A percentile compares a stretch with the other conserved stretches of the same genome.
Evolutionary conservation across 192 early-diverging fungal species (phyloP).

Genomic region (Mortierella hygrophila): DNA sequence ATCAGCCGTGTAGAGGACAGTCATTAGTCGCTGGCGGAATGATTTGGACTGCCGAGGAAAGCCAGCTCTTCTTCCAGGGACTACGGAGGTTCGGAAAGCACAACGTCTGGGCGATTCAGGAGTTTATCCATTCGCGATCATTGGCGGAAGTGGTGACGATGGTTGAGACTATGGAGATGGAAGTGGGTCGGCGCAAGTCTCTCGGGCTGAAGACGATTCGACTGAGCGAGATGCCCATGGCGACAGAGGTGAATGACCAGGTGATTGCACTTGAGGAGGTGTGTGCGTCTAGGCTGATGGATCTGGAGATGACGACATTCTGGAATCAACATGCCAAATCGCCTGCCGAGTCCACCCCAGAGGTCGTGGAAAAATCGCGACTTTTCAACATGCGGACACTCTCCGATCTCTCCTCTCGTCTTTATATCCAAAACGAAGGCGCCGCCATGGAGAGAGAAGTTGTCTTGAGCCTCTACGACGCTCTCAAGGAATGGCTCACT

Average conservation of each 20-base stretch:
- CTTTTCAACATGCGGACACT: conserved; percentile 31
- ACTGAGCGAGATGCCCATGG: conserved; percentile 44
- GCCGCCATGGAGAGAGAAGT: conserved; percentile 37
- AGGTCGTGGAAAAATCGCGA: conserved; percentile 13
- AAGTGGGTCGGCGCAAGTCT: conserved; percentile 15
- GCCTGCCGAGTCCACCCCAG: background rate
- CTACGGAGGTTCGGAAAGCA: conserved; percentile 45
- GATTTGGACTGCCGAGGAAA: conserved; percentile 29
- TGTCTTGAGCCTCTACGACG: conserved; percentile 12
- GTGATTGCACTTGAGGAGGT: conserved; percentile 24
- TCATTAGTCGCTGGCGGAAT: conserved; percentile 34
- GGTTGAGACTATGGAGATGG: conserved; percentile 40
- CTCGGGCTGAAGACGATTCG: background rate
- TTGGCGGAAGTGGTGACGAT: conserved; percentile 46
- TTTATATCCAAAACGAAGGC: conserved; percentile 30
- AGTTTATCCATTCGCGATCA: conserved; percentile 31
- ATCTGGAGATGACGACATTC: background rate
- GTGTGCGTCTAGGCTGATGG: conserved; percentile 12
- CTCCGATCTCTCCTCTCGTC: conserved; percentile 12
- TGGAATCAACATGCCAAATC: conserved; percentile 4
- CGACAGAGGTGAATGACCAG: conserved; percentile 23
- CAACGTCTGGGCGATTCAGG: conserved; percentile 48
- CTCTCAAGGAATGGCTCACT: conserved; percentile 36
- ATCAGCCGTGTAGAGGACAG: background rate
- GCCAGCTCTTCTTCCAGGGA: conserved; percentile 38